Evolutionary conservation across 2,329 filamentous ascomycete genomes (phyloP).

Genomic region (Fusarium devonianum): DNA sequence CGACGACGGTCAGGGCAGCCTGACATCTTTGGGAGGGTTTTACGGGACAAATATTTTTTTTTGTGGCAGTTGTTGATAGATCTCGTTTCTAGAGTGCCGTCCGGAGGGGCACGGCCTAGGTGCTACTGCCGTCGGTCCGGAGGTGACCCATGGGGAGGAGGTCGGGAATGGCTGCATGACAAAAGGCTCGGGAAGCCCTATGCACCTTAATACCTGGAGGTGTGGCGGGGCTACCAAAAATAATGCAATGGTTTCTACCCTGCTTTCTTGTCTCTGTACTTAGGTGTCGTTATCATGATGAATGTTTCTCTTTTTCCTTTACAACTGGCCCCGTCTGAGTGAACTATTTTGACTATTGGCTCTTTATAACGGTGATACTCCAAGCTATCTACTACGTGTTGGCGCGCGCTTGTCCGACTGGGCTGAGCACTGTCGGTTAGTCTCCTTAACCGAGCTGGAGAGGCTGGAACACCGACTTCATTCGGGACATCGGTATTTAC

Average conservation of each 20-base stretch:
- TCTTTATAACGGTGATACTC: no score
- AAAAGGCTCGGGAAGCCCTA: conserved; percentile 49
- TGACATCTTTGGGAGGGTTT: conserved; percentile 43
- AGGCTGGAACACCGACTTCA: no score
- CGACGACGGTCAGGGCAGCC: conserved; percentile 37
- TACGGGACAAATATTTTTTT: conserved; percentile 45
- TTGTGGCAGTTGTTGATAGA: conserved; percentile 52
- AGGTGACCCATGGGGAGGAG: conserved; percentile 43
- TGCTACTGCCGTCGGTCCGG: conserved; percentile 39
- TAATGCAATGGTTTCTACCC: conserved; percentile 51
- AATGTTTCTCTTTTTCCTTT: conserved; percentile 38
- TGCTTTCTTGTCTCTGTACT: conserved; percentile 49
- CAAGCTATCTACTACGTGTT: conserved; percentile 1
- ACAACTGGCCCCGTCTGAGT: conserved; percentile 4
- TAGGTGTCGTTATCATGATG: conserved; percentile 49
- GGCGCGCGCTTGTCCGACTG: neutral
- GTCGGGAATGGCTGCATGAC: conserved; percentile 47
- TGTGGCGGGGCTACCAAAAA: conserved; percentile 52
- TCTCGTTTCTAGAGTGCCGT: conserved; percentile 50
- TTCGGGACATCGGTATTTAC: no score
- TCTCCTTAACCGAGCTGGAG: no score
- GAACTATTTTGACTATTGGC: neutral
- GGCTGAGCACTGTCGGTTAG: no score
- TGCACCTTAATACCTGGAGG: conserved; percentile 49
- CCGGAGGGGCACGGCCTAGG: conserved; percentile 31